Percentiles rank a stretch among this genome's conserved stretches.
Evolutionary conservation across 208 protist species (phyloP).

Genomic region (Cochliopodium minus): DNA sequence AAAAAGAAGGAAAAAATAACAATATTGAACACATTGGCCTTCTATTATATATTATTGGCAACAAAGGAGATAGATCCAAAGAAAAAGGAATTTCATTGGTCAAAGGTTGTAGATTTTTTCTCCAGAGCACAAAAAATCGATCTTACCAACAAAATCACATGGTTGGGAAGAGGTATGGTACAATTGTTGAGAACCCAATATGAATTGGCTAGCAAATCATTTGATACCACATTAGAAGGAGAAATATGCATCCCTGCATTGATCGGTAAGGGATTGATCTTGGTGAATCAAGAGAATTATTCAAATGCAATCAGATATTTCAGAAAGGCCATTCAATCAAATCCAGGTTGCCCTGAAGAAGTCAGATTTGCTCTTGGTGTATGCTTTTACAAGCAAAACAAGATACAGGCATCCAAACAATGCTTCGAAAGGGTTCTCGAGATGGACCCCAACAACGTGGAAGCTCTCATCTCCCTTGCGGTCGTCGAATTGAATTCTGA

Average conservation of each 20-base stretch:
- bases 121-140: no score
- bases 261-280: slow-evolving; percentile 1
- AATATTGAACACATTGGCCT: no score
- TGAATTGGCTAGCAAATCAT: not conserved
- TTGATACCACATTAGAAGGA: not conserved
- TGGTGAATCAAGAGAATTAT: not conserved
- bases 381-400: slow-evolving; percentile 8
- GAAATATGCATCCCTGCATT: slow-evolving; percentile 1
- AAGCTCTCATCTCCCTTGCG: slow-evolving; percentile 22
- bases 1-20: no score
- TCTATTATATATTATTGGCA: no score
- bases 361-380: slow-evolving; percentile 10
- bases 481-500: slow-evolving; percentile 24
- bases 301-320: not conserved
- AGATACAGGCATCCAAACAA: not conserved
- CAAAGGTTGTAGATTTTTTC: no score
- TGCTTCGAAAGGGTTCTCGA: slow-evolving; percentile 22
- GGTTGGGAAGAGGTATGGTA: not conserved
- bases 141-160: no score
- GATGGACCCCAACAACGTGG: slow-evolving; percentile 25
- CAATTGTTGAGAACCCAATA: not conserved
- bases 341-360: not conserved
- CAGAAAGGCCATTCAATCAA: not conserved
- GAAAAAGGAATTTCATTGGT: no score
- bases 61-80: no score